Evolutionary conservation across 805 yeast genomes (phyloP).

Genomic region (Ogataea nonfermentans): DNA sequence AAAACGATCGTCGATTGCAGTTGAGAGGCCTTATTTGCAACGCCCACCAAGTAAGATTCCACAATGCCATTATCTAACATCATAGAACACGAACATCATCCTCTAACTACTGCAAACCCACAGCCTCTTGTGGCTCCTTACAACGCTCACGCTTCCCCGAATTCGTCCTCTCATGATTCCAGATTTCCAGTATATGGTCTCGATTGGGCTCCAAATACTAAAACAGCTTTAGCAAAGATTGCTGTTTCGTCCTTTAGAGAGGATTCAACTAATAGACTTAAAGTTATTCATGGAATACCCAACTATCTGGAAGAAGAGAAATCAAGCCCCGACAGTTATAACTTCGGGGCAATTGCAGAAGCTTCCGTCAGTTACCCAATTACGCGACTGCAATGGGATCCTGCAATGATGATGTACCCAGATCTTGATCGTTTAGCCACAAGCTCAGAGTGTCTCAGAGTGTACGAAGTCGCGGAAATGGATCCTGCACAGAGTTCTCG

Average conservation of each 20-base stretch:
- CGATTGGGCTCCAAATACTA: conserved; percentile 47
- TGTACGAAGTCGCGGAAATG: conserved; percentile 35
- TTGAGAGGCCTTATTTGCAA: conserved; percentile 27
- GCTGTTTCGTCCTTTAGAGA: conserved; percentile 82
- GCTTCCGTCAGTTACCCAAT: conserved; percentile 61
- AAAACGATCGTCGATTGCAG: conserved; percentile 31
- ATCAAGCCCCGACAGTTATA: conserved; percentile 32
- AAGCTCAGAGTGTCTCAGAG: conserved; percentile 66
- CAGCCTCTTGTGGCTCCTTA: not conserved
- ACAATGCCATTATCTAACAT: not conserved
- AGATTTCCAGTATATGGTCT: conserved; percentile 49
- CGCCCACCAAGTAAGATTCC: conserved; percentile 15
- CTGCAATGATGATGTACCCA: conserved; percentile 34
- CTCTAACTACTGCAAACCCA: not conserved
- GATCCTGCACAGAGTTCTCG: conserved; percentile 3
- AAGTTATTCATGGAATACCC: conserved; percentile 42
- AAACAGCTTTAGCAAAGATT: conserved; percentile 43
- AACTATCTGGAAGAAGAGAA: conserved; percentile 21
- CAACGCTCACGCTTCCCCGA: conserved; percentile 10
- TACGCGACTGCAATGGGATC: conserved; percentile 75
- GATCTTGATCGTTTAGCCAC: conserved; percentile 54
- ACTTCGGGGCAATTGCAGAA: conserved; percentile 50
- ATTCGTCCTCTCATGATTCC: conserved; percentile 45
- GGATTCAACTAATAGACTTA: conserved; percentile 66
- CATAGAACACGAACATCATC: not conserved